Percentiles rank a stretch among this genome's conserved stretches.
These are phyloP conservation scores for Penicillium paradoxum DNA, from an alignment of 495 filamentous ascomycete species.

Conservation along the genomic window DNA sequence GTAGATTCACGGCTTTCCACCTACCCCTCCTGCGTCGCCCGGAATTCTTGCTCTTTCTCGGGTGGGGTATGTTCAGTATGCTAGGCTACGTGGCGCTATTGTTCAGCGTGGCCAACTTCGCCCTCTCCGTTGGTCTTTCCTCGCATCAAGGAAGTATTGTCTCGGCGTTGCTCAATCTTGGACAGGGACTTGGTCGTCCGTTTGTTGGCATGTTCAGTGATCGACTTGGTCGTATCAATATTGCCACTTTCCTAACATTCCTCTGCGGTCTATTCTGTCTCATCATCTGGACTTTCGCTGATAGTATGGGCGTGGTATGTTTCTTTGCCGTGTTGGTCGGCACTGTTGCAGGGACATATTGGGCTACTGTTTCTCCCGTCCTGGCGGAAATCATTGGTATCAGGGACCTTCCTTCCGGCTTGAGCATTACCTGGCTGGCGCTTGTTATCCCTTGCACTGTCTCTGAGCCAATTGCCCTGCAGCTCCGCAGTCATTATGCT, in stretches of 20 bases:
- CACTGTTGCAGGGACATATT: slow-evolving; percentile 66
- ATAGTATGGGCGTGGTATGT: slow-evolving; percentile 59
- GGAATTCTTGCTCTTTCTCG: slow-evolving; percentile 60
- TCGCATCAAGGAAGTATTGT: slow-evolving; percentile 64
- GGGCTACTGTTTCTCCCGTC: slow-evolving; percentile 66
- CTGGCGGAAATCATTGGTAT: slow-evolving; percentile 74
- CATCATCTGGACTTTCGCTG: slow-evolving; percentile 69
- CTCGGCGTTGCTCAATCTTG: slow-evolving; percentile 67
- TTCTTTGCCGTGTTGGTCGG: slow-evolving; percentile 70
- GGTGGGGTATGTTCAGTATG: slow-evolving; percentile 67
- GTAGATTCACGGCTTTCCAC: slow-evolving; percentile 60
- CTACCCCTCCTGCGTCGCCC: slow-evolving; percentile 53
- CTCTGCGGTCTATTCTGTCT: slow-evolving; percentile 62
- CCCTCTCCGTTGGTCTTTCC: slow-evolving; percentile 59
- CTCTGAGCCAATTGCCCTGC: slow-evolving; percentile 69
- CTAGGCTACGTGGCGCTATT: slow-evolving; percentile 72
- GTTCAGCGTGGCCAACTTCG: slow-evolving; percentile 73
- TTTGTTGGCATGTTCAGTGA: slow-evolving; percentile 73
- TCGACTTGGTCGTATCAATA: slow-evolving; percentile 65
- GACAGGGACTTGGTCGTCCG: slow-evolving; percentile 65
- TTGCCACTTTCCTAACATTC: slow-evolving; percentile 60
- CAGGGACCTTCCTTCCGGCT: slow-evolving; percentile 60
- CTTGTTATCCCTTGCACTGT: slow-evolving; percentile 70
- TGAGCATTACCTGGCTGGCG: slow-evolving; percentile 73
- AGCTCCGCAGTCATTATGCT: slow-evolving; percentile 47